These are phyloP conservation scores for Malassezia furfur DNA, from an alignment of 1,284 basidiomycete genomes.

Conservation along the genomic window DNA sequence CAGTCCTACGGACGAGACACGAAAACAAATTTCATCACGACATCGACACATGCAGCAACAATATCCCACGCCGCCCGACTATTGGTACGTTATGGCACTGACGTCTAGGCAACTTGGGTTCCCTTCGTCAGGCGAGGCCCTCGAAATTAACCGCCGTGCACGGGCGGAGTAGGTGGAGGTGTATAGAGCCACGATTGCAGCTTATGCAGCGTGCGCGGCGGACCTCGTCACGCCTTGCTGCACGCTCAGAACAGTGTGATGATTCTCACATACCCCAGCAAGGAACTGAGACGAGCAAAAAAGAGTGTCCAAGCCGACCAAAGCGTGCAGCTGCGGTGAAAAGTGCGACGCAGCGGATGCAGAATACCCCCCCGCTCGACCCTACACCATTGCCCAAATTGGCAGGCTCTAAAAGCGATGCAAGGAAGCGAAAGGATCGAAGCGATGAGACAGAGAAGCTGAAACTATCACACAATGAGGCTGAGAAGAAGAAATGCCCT, in stretches of 20 bases:
- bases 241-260: background rate
- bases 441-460: too few relatives aligned
- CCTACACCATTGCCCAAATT: too few relatives aligned
- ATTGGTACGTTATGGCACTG: constrained; percentile 11
- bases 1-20: background rate
- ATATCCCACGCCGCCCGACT: constrained; percentile 16
- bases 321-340: too few relatives aligned
- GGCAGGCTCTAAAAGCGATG: too few relatives aligned
- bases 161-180: constrained; percentile 7
- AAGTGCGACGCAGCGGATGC: too few relatives aligned
- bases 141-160: constrained; percentile 1
- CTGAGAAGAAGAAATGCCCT: too few relatives aligned
- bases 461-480: too few relatives aligned
- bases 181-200: background rate
- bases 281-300: too few relatives aligned
- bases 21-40: background rate
- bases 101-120: constrained; percentile 9
- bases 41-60: background rate
- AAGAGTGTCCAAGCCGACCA: too few relatives aligned
- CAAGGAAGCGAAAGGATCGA: too few relatives aligned
- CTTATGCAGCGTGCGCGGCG: background rate
- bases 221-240: background rate
- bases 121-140: constrained; percentile 1
- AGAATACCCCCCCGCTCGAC: too few relatives aligned
- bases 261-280: too few relatives aligned